phyloP scores from a whole-genome alignment of 1,284 basidiomycete species.

The Lentinus polychrous region DNA sequence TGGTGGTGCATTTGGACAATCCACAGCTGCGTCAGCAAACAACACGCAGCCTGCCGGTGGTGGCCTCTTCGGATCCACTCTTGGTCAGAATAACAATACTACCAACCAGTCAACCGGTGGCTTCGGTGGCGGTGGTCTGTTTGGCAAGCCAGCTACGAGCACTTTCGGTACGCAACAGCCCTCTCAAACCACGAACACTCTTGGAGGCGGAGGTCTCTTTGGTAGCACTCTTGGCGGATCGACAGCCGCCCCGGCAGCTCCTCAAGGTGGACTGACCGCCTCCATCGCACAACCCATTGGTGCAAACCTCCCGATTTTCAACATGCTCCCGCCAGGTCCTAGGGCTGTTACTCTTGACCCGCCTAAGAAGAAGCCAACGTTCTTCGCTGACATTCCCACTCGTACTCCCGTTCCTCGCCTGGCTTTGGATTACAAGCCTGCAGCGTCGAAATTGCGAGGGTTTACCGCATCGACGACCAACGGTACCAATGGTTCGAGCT shows the following conservation, averaged over 20 bases:
- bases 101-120: constrained; percentile 12
- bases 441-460: constrained; percentile 62
- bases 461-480: constrained; percentile 43
- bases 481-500: constrained; percentile 29
- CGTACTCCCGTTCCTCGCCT: constrained; percentile 57
- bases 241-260: constrained; percentile 28
- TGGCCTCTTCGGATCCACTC: constrained; percentile 19
- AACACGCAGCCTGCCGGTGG: constrained; percentile 10
- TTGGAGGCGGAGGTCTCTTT: constrained; percentile 39
- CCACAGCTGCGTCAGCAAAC: constrained; percentile 6
- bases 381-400: constrained; percentile 65
- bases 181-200: constrained; percentile 22
- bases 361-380: constrained; percentile 65
- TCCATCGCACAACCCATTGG: constrained; percentile 91
- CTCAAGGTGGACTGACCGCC: constrained; percentile 62
- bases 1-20: constrained; percentile 23
- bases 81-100: constrained; percentile 7
- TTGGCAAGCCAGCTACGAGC: constrained; percentile 33
- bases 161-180: constrained; percentile 24
- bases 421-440: constrained; percentile 55
- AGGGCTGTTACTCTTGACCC: constrained; percentile 53
- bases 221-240: constrained; percentile 32
- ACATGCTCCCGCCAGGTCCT: constrained; percentile 64
- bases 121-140: constrained; percentile 31
- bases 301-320: constrained; percentile 72